These are phyloP conservation scores for Tripterygium wilfordii DNA, from an alignment of 177 flowering plant genomes.

Conservation along the genomic window DNA sequence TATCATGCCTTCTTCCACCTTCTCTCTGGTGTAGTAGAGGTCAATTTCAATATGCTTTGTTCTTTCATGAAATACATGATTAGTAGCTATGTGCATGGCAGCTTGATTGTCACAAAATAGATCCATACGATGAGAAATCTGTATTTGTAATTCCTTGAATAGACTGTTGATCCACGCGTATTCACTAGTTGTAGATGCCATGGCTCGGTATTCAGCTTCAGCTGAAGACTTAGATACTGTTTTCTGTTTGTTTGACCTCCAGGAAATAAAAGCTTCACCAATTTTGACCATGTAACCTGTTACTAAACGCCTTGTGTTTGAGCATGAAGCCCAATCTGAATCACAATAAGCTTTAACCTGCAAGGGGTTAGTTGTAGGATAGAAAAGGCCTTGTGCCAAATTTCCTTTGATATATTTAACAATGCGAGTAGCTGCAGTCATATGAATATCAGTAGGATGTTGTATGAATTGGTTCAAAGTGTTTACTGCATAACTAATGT, in stretches of 20 bases:
- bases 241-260: background rate
- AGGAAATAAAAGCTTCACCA: background rate
- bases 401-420: too few relatives aligned
- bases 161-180: background rate
- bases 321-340: background rate
- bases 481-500: background rate
- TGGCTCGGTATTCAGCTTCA: constrained; percentile 2
- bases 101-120: constrained; percentile 1
- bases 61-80: constrained; percentile 3
- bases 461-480: background rate
- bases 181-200: background rate
- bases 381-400: too few relatives aligned
- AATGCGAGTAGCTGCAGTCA: background rate
- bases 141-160: background rate
- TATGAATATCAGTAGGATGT: background rate
- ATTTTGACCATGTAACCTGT: background rate
- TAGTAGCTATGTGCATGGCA: background rate
- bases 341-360: background rate
- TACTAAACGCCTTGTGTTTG: background rate
- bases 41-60: constrained; percentile 2
- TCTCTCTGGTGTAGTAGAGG: background rate
- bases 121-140: background rate
- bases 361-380: too few relatives aligned
- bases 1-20: too few relatives aligned
- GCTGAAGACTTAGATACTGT: background rate